A percentile compares a stretch with the other conserved stretches of the same genome.
Evolutionary conservation across 176 grass and related monocot species (phyloP).

Genomic region (Saccharum officinarum): DNA sequence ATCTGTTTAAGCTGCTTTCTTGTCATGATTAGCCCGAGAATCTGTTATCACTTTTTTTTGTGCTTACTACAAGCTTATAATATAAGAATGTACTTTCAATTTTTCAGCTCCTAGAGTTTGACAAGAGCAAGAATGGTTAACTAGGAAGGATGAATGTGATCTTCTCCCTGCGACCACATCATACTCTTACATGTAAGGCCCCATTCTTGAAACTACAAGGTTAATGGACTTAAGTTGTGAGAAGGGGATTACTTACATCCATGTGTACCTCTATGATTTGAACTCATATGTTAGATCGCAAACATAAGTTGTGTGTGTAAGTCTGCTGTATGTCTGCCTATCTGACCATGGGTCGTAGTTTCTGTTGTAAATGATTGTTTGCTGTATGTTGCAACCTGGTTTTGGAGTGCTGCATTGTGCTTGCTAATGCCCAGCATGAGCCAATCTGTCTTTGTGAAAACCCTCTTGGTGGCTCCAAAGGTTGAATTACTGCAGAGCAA

Average conservation of each 20-base stretch:
- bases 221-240: conserved; percentile 23
- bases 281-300: conserved; percentile 30
- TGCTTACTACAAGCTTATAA: background rate
- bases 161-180: background rate
- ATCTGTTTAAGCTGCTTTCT: too few species aligned
- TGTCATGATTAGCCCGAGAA: too few species aligned
- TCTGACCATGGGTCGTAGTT: background rate
- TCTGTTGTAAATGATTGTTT: conserved; percentile 47
- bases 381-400: conserved; percentile 14
- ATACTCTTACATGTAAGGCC: background rate
- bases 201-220: conserved; percentile 19
- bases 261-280: background rate
- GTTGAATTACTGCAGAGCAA: background rate
- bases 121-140: conserved; percentile 35
- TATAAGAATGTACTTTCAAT: background rate
- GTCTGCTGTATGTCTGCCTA: background rate
- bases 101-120: conserved; percentile 48
- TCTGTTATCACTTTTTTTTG: background rate
- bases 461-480: background rate
- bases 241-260: conserved; percentile 34
- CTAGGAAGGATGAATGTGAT: background rate
- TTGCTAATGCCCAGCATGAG: background rate
- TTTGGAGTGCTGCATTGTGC: conserved; percentile 4
- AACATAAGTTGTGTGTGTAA: conserved; percentile 15
- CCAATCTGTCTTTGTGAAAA: background rate